A percentile compares a stretch with the other conserved stretches of the same genome.
phyloP scores from a whole-genome alignment of 495 filamentous ascomycete species.

The Extremus antarcticus region DNA sequence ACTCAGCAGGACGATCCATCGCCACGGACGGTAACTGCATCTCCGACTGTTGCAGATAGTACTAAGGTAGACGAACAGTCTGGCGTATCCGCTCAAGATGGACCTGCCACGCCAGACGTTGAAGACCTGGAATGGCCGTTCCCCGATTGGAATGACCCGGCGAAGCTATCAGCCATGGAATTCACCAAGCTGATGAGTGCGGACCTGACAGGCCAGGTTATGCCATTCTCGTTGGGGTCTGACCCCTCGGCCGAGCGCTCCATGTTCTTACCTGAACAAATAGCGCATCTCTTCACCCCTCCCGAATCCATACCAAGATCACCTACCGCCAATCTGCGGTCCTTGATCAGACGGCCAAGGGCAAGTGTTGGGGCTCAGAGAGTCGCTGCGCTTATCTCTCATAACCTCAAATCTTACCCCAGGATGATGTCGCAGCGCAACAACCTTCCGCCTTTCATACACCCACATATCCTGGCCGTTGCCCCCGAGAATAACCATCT shows the following conservation, averaged over 20 bases:
- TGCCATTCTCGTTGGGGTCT: too few relatives aligned
- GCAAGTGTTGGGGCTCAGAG: conserved; percentile 25
- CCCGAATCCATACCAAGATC: conserved; percentile 30
- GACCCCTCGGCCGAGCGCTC: too few relatives aligned
- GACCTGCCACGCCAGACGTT: conserved; percentile 11
- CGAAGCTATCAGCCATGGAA: too few relatives aligned
- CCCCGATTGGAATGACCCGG: conserved; percentile 20
- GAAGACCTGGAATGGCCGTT: conserved; percentile 18
- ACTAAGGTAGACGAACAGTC: not conserved
- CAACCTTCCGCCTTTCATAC: conserved; percentile 30
- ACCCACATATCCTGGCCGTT: conserved; percentile 19
- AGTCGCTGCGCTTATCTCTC: conserved; percentile 31
- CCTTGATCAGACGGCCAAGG: conserved; percentile 28
- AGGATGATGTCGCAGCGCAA: conserved; percentile 33
- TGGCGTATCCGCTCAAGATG: conserved; percentile 6
- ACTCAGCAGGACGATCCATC: conserved; percentile 11
- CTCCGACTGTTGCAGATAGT: conserved; percentile 1
- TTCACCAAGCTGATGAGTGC: too few relatives aligned
- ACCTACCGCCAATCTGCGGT: conserved; percentile 24
- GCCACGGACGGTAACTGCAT: not conserved
- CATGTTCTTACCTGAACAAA: too few relatives aligned
- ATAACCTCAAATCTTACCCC: conserved; percentile 37
- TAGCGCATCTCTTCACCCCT: too few relatives aligned
- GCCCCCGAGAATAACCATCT: conserved; percentile 23
- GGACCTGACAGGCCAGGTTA: too few relatives aligned